Base-by-base conservation (phyloP, 495 filamentous ascomycete species). In the Penicillium daleae region DNA sequence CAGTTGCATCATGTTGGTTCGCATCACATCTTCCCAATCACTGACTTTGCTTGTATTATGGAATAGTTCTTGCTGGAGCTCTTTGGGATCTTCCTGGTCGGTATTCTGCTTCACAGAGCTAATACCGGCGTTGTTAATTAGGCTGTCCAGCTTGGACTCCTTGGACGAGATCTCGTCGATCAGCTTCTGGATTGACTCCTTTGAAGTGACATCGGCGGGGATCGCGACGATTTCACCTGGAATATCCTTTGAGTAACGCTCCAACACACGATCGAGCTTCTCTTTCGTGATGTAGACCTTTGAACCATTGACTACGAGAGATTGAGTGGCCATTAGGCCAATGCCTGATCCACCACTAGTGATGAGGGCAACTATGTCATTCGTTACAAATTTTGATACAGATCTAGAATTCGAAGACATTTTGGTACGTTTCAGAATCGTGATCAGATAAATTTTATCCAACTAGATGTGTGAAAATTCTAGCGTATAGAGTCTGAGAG, bases 71-170 rank as follows among this genome's bases (percentile, higher is more conserved):
- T 83, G 66, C 40, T 78, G 81, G 48, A 89, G 73, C 61, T 86
- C 80, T 8, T 74, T 60, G 0, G 85, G 77, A 9, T 73, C 68
- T 39, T 78, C 61, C 9, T 64, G 65, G 24, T 81, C 76, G 6
- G 72, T 71, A 1, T 56, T 65, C 54, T 82, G 76, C 27, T 29
- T 19, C 2, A 70, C 72, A 0, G 58, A 26, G 46, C 61, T 65
- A 56, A 86, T 84, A 3, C 84, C 84, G 24, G 84, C 83, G 57
- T 86, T 85, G 73, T 86, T 86, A 67, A 86, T 80, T 12, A 86
- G 67, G 68, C 85, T 83, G 42, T 71, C 71, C 29, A 86, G 79
- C 60, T 68, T 66, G 33, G 75, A 63, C 60, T 86, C 84, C 12
- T 75, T 72, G 12, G 71, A 66, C 7, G 70, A 66, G 59, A 86